These are phyloP conservation scores for Eugenia klotzschiana DNA, from an alignment of 441 rosid genomes.

Conservation along the genomic window DNA sequence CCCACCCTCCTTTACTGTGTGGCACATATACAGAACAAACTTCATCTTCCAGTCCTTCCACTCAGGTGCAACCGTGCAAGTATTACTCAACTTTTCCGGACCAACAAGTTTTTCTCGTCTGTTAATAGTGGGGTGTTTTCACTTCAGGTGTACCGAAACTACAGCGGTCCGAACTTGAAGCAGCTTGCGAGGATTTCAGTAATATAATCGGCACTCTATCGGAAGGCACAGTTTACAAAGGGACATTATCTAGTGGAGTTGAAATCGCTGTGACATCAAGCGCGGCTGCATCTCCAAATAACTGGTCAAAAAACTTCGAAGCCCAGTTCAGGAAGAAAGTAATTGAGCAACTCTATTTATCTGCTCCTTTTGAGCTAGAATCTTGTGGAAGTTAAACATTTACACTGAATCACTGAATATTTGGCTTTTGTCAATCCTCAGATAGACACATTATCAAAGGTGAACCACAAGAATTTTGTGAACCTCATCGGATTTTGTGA, in stretches of 20 bases:
- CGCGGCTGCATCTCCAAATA: conserved; percentile 26
- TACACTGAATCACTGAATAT: not conserved
- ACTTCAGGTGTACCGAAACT: conserved; percentile 73
- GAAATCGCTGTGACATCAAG: conserved; percentile 75
- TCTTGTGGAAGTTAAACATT: not conserved
- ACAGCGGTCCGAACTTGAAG: conserved; percentile 71
- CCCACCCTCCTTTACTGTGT: conserved; percentile 7
- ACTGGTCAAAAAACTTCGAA: conserved; percentile 63
- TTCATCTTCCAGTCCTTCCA: conserved; percentile 2
- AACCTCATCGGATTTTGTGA: conserved; percentile 79
- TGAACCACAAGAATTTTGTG: conserved; percentile 86
- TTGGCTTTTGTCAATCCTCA: conserved; percentile 14
- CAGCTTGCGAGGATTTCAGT: conserved; percentile 95
- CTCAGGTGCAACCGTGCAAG: conserved; percentile 4
- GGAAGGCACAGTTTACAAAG: conserved; percentile 65
- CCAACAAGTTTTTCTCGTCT: not conserved
- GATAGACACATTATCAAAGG: conserved; percentile 64
- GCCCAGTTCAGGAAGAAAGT: conserved; percentile 71
- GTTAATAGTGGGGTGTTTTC: not conserved
- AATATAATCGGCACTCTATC: conserved; percentile 73
- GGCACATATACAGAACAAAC: conserved; percentile 6
- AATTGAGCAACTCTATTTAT: not conserved
- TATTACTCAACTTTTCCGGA: not conserved
- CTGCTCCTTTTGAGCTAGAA: not conserved
- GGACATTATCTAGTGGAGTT: conserved; percentile 79